Conservation (phyloP, 768 basidiomycete species). For the Amyloporia xantha region DNA sequence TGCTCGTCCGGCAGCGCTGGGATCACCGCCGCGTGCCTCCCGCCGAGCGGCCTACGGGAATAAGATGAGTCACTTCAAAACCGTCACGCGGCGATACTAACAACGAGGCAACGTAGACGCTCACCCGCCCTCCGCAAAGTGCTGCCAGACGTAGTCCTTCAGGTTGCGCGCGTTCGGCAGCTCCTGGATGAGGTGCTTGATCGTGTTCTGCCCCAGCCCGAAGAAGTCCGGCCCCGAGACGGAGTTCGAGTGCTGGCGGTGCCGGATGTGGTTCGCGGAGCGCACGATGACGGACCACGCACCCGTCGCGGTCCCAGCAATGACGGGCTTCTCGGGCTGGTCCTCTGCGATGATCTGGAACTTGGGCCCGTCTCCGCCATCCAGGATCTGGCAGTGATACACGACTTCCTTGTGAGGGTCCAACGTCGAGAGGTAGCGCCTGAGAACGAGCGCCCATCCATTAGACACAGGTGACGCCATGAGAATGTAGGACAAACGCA, state of each 20-base stretch:
- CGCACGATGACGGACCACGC: conserved; percentile 83
- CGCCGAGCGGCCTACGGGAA: conserved; percentile 59
- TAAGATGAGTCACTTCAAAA: conserved; percentile 8
- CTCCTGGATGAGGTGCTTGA: conserved; percentile 88
- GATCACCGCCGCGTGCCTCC: conserved; percentile 76
- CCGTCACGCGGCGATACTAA: not conserved
- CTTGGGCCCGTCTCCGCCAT: conserved; percentile 80
- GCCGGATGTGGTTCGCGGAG: conserved; percentile 74
- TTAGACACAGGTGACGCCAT: conserved; percentile 1
- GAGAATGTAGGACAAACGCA: conserved; percentile 24
- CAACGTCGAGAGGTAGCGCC: conserved; percentile 73
- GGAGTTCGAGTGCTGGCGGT: conserved; percentile 78
- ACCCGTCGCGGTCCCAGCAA: conserved; percentile 83
- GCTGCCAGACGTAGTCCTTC: conserved; percentile 82
- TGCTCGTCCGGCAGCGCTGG: conserved; percentile 73
- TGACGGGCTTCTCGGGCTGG: conserved; percentile 61
- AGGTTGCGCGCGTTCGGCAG: conserved; percentile 65
- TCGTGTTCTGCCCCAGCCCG: conserved; percentile 79
- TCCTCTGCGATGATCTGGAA: conserved; percentile 79
- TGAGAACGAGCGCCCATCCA: conserved; percentile 22
- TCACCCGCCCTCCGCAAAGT: conserved; percentile 81
- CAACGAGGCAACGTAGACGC: conserved; percentile 24
- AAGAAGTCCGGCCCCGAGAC: conserved; percentile 89
- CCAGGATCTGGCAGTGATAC: conserved; percentile 78
- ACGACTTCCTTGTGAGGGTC: conserved; percentile 62